A percentile compares a stretch with the other conserved stretches of the same genome.
These are phyloP conservation scores for Saturnispora bothae DNA, from an alignment of 805 yeast species.

Conservation along the genomic window DNA sequence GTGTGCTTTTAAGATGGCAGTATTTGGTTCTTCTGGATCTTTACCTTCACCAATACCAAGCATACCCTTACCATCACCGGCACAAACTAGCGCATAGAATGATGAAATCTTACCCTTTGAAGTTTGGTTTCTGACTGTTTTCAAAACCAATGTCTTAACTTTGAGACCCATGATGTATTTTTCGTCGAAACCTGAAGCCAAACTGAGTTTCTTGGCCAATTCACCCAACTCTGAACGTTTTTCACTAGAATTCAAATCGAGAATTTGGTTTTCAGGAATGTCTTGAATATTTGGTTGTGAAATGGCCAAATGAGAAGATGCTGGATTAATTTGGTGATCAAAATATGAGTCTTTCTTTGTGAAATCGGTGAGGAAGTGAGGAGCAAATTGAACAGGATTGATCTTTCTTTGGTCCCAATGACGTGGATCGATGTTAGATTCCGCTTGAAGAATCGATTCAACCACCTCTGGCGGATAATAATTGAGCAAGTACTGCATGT, in stretches of 20 bases:
- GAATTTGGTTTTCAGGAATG: constrained; percentile 17
- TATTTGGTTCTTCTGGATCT: constrained; percentile 63
- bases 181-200: constrained; percentile 57
- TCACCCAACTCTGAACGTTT: constrained; percentile 21
- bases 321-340: constrained; percentile 39
- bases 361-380: constrained; percentile 63
- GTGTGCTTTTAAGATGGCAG: constrained; percentile 74
- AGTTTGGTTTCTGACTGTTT: constrained; percentile 83
- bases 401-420: constrained; percentile 38
- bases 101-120: constrained; percentile 82
- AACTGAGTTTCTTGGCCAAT: constrained; percentile 44
- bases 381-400: constrained; percentile 48
- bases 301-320: constrained; percentile 16
- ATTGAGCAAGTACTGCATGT: constrained; percentile 49
- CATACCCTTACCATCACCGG: constrained; percentile 90
- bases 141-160: constrained; percentile 59
- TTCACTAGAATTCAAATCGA: constrained; percentile 16
- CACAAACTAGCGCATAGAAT: constrained; percentile 75
- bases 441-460: constrained; percentile 74
- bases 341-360: constrained; percentile 63
- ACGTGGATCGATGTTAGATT: constrained; percentile 58
- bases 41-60: constrained; percentile 93
- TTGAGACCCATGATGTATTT: constrained; percentile 49
- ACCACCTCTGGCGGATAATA: constrained; percentile 77
- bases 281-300: constrained; percentile 21